A percentile compares a stretch with the other conserved stretches of the same genome.
These are phyloP conservation scores for Olyra latifolia DNA, from an alignment of 176 grass and related monocot genomes.

Conservation along the genomic window DNA sequence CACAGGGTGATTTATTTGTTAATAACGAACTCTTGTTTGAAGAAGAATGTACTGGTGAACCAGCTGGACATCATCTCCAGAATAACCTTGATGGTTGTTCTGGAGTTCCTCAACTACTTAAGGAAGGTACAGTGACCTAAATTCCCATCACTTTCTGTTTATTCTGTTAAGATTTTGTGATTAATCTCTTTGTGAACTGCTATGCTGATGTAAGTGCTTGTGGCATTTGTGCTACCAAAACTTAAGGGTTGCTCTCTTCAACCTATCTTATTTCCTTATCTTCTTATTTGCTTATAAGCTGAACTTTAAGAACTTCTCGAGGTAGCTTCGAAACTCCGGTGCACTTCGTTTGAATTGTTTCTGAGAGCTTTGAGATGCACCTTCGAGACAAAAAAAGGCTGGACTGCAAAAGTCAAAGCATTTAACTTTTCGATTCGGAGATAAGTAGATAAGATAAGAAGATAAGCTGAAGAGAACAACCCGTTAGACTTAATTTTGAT, in stretches of 20 bases:
- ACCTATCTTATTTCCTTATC: too few relatives aligned
- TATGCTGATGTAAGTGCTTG: neutral
- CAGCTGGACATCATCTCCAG: constrained; percentile 28
- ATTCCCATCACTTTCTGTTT: constrained; percentile 11
- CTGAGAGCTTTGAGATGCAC: too few relatives aligned
- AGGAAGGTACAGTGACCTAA: constrained; percentile 33
- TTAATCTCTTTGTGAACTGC: constrained; percentile 3
- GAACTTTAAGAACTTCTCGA: too few relatives aligned
- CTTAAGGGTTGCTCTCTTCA: too few relatives aligned
- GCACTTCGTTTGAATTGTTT: too few relatives aligned
- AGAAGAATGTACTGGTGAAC: constrained; percentile 41
- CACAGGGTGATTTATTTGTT: constrained; percentile 25
- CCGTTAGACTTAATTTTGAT: neutral
- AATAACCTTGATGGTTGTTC: constrained; percentile 33
- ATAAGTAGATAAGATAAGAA: too few relatives aligned
- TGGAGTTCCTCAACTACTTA: constrained; percentile 32
- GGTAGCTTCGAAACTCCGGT: too few relatives aligned
- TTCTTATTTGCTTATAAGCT: too few relatives aligned
- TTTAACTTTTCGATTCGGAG: too few relatives aligned
- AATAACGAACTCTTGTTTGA: constrained; percentile 40
- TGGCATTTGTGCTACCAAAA: constrained; percentile 15
- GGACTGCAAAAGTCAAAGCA: too few relatives aligned
- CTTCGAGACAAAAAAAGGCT: too few relatives aligned
- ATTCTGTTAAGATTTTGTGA: constrained; percentile 7
- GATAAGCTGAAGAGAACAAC: too few relatives aligned